Evolutionary conservation across 192 early-diverging fungal genomes (phyloP), one percentile per base, ranked within the genome.

Genomic region (Glomus cerebriforme): DNA sequence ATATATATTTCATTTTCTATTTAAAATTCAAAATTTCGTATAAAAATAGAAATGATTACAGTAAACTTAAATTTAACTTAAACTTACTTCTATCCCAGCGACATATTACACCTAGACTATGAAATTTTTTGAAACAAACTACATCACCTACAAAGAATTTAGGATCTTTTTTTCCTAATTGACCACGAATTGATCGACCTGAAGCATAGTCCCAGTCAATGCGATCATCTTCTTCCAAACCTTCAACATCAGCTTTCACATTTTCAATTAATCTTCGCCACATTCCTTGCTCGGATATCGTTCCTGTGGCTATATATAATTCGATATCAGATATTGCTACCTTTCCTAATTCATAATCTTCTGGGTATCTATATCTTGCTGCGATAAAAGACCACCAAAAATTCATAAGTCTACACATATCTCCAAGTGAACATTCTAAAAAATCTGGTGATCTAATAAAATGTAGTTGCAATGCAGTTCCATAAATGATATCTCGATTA

Each of bases 321-420:
- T 59, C 74, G 24, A 76, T 64, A 5, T 76, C 74, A 7, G 15
- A 29, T 76, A 76, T 63, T 31, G 74, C 74, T 43, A 45, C 31
- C 26, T 37, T 62, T 9, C 59, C 74, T 19, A 76, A 37, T 63
- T 76, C 74, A 26, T 63, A 76, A 64, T 76, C 74, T 35, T 76
- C 74, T 13, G 74, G 59, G 7, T 76, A 76, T 63, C 47, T 24
- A 39, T 63, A 76, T 59, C 59, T 76, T 9, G 60, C 34, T 27
- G 74, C 74, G 37, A 76, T 27, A 64, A 63, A 76, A 0, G 74
- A 63, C 74, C 74, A 76, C 74, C 74, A 76, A 49, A 63, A 39
- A 31, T 63, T 39, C 59, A 76, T 76, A 39, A 63, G 34, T 43
- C 39, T 37, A 76, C 59, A 76, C 37, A 76, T 24, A 35, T 39